Evolutionary conservation across 2,329 filamentous ascomycete genomes (phyloP).

Genomic region (Xylariaceae sp.): DNA sequence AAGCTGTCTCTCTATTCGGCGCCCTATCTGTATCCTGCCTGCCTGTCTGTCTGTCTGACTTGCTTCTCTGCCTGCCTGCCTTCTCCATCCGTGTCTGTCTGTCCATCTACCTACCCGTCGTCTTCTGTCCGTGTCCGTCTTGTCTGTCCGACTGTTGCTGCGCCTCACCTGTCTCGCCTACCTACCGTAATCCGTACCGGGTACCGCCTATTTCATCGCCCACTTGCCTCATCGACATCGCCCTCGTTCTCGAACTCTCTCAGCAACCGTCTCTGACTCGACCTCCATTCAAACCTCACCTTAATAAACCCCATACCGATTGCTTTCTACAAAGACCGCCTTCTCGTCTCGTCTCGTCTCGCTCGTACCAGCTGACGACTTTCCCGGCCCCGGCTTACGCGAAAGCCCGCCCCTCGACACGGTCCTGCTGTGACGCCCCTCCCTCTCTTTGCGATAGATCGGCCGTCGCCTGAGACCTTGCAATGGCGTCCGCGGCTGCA

Average conservation of each 20-base stretch:
- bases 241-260: background rate
- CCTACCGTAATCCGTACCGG: background rate
- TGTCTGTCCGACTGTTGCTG: background rate
- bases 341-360: background rate
- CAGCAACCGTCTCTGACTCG: background rate
- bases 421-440: constrained; percentile 18
- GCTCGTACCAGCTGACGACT: constrained; percentile 5
- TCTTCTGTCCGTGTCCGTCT: background rate
- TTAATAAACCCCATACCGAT: constrained; percentile 4
- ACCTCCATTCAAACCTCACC: background rate
- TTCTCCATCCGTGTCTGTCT: background rate
- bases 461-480: constrained; percentile 18
- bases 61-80: background rate
- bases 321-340: background rate
- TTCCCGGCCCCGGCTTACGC: constrained; percentile 2
- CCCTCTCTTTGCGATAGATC: constrained; percentile 7
- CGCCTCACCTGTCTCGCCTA: constrained; percentile 8
- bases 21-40: background rate
- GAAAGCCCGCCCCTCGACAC: constrained; percentile 4
- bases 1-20: background rate
- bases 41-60: background rate
- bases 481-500: constrained; percentile 32
- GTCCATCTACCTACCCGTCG: background rate
- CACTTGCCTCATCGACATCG: background rate
- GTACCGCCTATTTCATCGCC: background rate